phyloP scores from a whole-genome alignment of 2,329 filamentous ascomycete species.

The Trichoderma simmonsii region DNA sequence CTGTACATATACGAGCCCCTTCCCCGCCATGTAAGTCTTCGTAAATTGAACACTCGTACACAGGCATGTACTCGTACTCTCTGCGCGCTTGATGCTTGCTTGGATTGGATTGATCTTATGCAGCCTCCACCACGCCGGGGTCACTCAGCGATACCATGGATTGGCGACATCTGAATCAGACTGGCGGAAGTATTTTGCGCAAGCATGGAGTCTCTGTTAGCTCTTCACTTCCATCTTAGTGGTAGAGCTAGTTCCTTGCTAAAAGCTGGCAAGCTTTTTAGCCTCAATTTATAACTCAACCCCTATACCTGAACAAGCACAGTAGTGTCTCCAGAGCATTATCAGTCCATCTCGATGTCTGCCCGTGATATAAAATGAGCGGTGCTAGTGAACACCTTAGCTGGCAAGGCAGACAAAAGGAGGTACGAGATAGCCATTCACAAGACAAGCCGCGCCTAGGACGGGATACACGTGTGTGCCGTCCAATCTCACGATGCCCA shows the following conservation, averaged over 20 bases:
- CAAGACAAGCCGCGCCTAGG: background rate
- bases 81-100: background rate
- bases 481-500: background rate
- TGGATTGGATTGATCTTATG: background rate
- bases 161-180: background rate
- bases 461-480: background rate
- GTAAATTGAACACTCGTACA: background rate
- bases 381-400: background rate
- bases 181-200: background rate
- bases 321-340: background rate
- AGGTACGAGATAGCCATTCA: background rate
- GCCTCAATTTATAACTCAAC: background rate
- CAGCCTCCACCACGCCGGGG: background rate
- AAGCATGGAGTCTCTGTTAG: background rate
- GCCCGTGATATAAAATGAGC: background rate
- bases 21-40: background rate
- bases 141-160: background rate
- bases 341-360: background rate
- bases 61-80: background rate
- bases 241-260: background rate
- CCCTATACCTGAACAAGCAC: background rate
- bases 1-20: background rate
- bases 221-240: background rate
- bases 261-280: background rate
- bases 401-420: background rate